Percentiles rank a stretch among this genome's conserved stretches.
Evolutionary conservation across 768 basidiomycete genomes (phyloP).

Genomic region (Leccinum pellstonianum): DNA sequence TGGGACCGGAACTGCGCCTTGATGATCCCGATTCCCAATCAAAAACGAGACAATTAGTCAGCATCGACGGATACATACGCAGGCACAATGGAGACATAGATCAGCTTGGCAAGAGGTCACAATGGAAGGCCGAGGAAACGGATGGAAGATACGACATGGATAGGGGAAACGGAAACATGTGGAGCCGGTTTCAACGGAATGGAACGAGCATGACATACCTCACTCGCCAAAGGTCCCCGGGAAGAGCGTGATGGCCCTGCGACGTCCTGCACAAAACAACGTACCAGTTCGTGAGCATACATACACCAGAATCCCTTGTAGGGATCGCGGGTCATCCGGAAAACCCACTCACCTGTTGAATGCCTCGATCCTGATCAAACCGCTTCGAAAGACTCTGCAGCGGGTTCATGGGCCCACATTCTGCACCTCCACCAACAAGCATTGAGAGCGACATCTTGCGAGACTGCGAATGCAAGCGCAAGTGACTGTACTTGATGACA

Average conservation of each 20-base stretch:
- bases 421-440: constrained; percentile 62
- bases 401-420: constrained; percentile 86
- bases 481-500: not conserved
- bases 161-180: constrained; percentile 7
- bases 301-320: not conserved
- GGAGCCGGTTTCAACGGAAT: constrained; percentile 11
- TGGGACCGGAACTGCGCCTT: constrained; percentile 62
- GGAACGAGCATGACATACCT: constrained; percentile 40
- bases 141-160: not conserved
- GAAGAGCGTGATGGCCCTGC: constrained; percentile 50
- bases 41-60: not conserved
- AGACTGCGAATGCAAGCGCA: not conserved
- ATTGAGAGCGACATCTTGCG: constrained; percentile 69
- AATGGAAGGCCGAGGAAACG: not conserved
- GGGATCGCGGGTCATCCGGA: constrained; percentile 8
- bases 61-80: not conserved
- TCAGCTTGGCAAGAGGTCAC: not conserved
- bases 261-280: constrained; percentile 53
- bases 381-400: constrained; percentile 76
- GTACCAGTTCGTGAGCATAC: constrained; percentile 1
- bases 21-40: not conserved
- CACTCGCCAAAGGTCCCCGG: constrained; percentile 46
- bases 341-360: constrained; percentile 62
- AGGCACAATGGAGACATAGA: not conserved
- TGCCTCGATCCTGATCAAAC: constrained; percentile 75